Conservation (phyloP, 768 basidiomycete species). For the Pisolithus microcarpus region DNA sequence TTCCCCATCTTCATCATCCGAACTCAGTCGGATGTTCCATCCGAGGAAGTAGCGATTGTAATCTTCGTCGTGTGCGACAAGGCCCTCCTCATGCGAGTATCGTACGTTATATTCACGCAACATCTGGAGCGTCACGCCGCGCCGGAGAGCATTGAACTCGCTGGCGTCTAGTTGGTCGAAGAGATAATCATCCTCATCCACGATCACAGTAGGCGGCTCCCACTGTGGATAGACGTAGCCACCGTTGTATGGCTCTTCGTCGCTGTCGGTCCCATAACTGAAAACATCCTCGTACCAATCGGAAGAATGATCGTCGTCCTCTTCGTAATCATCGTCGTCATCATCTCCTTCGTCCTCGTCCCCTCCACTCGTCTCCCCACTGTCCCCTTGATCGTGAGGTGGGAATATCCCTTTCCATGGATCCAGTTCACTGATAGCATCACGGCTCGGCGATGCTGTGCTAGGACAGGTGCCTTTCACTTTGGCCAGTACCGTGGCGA, state of each 20-base stretch:
- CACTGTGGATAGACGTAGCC: slow-evolving; percentile 43
- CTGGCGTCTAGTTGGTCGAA: slow-evolving; percentile 29
- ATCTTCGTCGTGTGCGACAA: slow-evolving; percentile 38
- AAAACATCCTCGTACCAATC: slow-evolving; percentile 27
- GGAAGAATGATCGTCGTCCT: slow-evolving; percentile 8
- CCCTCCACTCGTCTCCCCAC: slow-evolving; percentile 17
- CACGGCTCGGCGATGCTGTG: slow-evolving; percentile 12
- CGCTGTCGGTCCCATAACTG: slow-evolving; percentile 29
- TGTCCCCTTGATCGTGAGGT: slow-evolving; percentile 32
- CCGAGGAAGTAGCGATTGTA: slow-evolving; percentile 53
- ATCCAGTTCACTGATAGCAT: slow-evolving; percentile 38
- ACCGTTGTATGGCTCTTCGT: slow-evolving; percentile 33
- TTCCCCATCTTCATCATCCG: slow-evolving; percentile 35
- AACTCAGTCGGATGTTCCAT: slow-evolving; percentile 54
- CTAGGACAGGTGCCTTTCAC: slow-evolving; percentile 25
- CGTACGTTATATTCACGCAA: slow-evolving; percentile 46
- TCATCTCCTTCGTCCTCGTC: slow-evolving; percentile 23
- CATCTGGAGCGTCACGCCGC: slow-evolving; percentile 57
- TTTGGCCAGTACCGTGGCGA: slow-evolving; percentile 44
- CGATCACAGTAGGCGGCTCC: slow-evolving; percentile 45
- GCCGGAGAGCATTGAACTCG: slow-evolving; percentile 41
- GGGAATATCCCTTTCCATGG: slow-evolving; percentile 71
- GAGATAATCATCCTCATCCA: slow-evolving; percentile 30
- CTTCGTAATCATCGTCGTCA: slow-evolving; percentile 5
- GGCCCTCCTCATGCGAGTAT: slow-evolving; percentile 49